phyloP scores from a whole-genome alignment of 2,329 filamentous ascomycete species.

The Thermochaetoides dissita region DNA sequence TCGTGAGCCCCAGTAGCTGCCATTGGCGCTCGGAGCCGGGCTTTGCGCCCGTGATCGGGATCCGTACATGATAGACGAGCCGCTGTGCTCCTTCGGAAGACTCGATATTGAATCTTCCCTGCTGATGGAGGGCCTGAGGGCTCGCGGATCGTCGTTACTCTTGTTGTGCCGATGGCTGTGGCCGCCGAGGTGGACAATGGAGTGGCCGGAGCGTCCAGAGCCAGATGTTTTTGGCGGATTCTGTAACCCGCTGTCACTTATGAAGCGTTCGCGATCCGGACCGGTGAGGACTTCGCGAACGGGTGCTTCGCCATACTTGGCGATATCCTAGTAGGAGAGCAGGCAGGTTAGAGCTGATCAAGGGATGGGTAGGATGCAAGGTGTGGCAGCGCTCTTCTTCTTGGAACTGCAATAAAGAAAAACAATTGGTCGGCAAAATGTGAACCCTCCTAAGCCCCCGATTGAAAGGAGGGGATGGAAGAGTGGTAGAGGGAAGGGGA shows the following conservation, averaged over 20 bases:
- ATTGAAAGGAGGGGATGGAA: too few relatives aligned
- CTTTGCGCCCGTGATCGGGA: conserved; percentile 55
- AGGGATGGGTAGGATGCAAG: neutral
- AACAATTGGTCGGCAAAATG: too few relatives aligned
- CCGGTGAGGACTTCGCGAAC: conserved; percentile 56
- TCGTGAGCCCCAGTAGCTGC: conserved; percentile 37
- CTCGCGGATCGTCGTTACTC: conserved; percentile 51
- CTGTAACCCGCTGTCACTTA: conserved; percentile 31
- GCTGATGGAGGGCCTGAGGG: conserved; percentile 57
- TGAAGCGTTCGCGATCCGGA: conserved; percentile 55
- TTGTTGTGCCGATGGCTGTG: conserved; percentile 55
- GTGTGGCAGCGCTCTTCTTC: too few relatives aligned
- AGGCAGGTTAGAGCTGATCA: neutral
- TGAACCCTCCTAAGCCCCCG: too few relatives aligned
- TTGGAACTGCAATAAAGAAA: too few relatives aligned
- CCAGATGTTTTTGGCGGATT: conserved; percentile 48
- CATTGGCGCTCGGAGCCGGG: conserved; percentile 64
- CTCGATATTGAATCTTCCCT: conserved; percentile 56
- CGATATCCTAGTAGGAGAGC: conserved; percentile 47
- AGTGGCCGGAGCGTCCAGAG: conserved; percentile 44
- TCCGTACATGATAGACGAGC: conserved; percentile 30
- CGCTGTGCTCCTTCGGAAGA: conserved; percentile 38
- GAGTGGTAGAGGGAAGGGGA: too few relatives aligned
- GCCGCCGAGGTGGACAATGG: conserved; percentile 50
- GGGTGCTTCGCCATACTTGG: conserved; percentile 63